These are phyloP conservation scores for Cytospora piceae DNA, from an alignment of 2,329 filamentous ascomycete species.

Conservation along the genomic window DNA sequence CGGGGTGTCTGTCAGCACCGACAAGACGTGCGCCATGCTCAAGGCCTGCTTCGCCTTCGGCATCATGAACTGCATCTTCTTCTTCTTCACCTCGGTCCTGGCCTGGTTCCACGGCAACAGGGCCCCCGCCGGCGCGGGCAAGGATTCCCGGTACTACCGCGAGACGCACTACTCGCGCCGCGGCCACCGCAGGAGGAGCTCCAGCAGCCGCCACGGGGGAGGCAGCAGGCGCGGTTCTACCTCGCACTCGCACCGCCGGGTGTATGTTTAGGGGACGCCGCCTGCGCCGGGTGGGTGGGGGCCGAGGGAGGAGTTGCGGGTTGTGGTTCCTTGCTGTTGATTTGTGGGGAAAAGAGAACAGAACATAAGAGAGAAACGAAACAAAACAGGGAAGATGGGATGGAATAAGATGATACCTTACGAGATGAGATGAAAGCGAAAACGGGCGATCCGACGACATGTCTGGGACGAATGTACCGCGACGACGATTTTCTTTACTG, in stretches of 20 bases:
- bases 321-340: not conserved
- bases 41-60: constrained; percentile 88
- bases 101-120: constrained; percentile 62
- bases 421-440: not conserved
- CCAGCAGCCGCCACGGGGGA: constrained; percentile 43
- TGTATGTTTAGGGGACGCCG: constrained; percentile 49
- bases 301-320: constrained; percentile 1
- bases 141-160: constrained; percentile 38
- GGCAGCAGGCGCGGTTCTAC: constrained; percentile 45
- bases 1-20: constrained; percentile 56
- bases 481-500: not conserved
- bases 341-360: not conserved
- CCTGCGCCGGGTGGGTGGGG: not conserved
- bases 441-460: not conserved
- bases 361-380: not conserved
- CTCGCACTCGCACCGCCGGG: constrained; percentile 55
- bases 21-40: constrained; percentile 88
- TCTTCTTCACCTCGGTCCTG: constrained; percentile 75
- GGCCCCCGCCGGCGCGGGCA: constrained; percentile 36
- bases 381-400: not conserved
- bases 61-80: constrained; percentile 86
- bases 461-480: not conserved
- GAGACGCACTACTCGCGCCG: constrained; percentile 55
- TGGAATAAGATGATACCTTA: no score
- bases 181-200: constrained; percentile 48